Percentiles rank a stretch among this genome's conserved stretches.
These are phyloP conservation scores for Diutina siamensis DNA, from an alignment of 1,139 yeast species.

Conservation along the genomic window DNA sequence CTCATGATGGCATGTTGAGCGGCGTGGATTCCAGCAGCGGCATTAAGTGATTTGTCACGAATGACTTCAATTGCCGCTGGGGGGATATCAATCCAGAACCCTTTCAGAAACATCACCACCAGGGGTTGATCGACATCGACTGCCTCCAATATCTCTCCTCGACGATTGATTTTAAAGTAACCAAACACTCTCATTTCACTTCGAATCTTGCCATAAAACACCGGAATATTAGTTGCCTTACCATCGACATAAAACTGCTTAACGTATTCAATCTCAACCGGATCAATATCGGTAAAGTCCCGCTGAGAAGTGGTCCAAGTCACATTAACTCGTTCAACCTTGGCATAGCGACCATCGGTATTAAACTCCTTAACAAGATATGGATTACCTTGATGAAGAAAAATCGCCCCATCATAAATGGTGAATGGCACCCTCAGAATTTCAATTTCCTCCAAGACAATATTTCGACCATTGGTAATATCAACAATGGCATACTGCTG, in stretches of 20 bases:
- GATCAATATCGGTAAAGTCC: conserved; percentile 89
- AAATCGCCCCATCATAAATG: conserved; percentile 89
- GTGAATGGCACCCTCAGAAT: conserved; percentile 84
- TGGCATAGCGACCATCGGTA: conserved; percentile 63
- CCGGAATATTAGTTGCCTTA: conserved; percentile 41
- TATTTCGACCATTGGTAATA: conserved; percentile 60
- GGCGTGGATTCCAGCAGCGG: conserved; percentile 94
- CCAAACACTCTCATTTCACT: conserved; percentile 81
- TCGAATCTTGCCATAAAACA: conserved; percentile 62
- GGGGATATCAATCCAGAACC: conserved; percentile 89
- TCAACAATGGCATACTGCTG: conserved; percentile 80
- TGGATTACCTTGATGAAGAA: conserved; percentile 86
- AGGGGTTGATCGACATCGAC: conserved; percentile 92
- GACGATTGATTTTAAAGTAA: conserved; percentile 72
- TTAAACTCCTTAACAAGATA: conserved; percentile 79
- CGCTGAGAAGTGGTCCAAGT: conserved; percentile 91
- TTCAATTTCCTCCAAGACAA: conserved; percentile 84
- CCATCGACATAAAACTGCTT: conserved; percentile 31
- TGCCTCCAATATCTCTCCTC: conserved; percentile 73
- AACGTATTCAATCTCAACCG: conserved; percentile 57
- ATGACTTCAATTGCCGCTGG: conserved; percentile 45
- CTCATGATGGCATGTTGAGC: conserved; percentile 87
- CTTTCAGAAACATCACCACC: conserved; percentile 52
- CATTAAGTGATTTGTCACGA: conserved; percentile 42
- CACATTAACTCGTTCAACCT: conserved; percentile 77